Percentiles rank a stretch among this genome's conserved stretches.
These are phyloP conservation scores for Thermothielavioides terrestris DNA, from an alignment of 495 filamentous ascomycete genomes.

Conservation along the genomic window DNA sequence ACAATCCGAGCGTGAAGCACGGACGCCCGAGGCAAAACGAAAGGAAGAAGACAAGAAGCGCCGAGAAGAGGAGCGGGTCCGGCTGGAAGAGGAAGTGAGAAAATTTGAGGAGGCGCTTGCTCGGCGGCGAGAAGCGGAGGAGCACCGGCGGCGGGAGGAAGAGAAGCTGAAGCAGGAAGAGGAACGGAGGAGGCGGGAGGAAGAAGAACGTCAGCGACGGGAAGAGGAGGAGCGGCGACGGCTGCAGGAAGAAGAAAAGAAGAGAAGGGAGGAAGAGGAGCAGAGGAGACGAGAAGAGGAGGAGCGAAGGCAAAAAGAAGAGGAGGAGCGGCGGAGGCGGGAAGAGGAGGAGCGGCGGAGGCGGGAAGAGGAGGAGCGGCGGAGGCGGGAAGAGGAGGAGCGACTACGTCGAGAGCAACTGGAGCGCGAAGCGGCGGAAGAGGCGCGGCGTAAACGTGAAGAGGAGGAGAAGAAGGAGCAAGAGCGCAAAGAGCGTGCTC, in stretches of 20 bases:
- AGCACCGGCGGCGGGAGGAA: slow-evolving; percentile 22
- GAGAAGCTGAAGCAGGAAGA: slow-evolving; percentile 21
- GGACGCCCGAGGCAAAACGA: slow-evolving; percentile 23
- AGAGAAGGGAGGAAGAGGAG: slow-evolving; percentile 42
- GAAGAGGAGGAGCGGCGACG: slow-evolving; percentile 31
- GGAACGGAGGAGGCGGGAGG: slow-evolving; percentile 37
- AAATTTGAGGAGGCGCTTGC: slow-evolving; percentile 23
- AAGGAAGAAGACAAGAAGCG: slow-evolving; percentile 18
- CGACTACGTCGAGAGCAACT: slow-evolving; percentile 34
- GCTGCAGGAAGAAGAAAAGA: slow-evolving; percentile 21
- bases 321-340: slow-evolving; percentile 27
- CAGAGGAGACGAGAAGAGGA: slow-evolving; percentile 24
- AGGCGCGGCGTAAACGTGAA: slow-evolving; percentile 36
- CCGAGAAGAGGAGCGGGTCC: slow-evolving; percentile 24
- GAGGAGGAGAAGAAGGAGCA: slow-evolving; percentile 27
- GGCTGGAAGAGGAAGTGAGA: slow-evolving; percentile 16
- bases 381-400: slow-evolving; percentile 35
- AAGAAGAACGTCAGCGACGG: slow-evolving; percentile 37
- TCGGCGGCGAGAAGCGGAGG: slow-evolving; percentile 43
- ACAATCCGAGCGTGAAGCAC: slow-evolving; percentile 23
- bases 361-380: slow-evolving; percentile 38
- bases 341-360: slow-evolving; percentile 37
- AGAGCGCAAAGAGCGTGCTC: slow-evolving; percentile 33
- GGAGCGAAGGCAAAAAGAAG: slow-evolving; percentile 27
- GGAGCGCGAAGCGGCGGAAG: slow-evolving; percentile 36